Evolutionary conservation across 176 grass and related monocot genomes (phyloP).

Genomic region (Carex cristatella): DNA sequence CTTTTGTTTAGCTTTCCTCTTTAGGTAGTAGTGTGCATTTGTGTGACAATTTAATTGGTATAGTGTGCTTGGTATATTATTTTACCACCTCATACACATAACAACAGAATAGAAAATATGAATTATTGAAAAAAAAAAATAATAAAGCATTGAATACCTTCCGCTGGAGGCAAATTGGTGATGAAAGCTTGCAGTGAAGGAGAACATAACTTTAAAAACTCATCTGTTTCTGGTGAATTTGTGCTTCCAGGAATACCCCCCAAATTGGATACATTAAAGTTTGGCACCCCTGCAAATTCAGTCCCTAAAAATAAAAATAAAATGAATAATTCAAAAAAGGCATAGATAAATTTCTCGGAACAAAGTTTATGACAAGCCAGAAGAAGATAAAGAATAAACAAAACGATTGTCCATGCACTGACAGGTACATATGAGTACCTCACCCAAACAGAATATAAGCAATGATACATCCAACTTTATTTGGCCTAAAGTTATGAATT

Average conservation of each 20-base stretch:
- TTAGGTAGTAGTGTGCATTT: neutral
- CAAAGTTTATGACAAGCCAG: neutral
- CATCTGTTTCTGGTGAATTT: slow-evolving; percentile 50
- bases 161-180: slow-evolving; percentile 70
- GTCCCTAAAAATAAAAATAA: slow-evolving; percentile 38
- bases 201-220: slow-evolving; percentile 68
- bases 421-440: neutral
- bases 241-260: slow-evolving; percentile 32
- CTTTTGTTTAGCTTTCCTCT: no score
- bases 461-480: neutral
- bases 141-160: slow-evolving; percentile 38
- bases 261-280: slow-evolving; percentile 16
- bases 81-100: neutral
- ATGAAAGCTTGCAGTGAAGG: slow-evolving; percentile 48
- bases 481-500: neutral
- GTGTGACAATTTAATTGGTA: neutral
- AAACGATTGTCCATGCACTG: neutral
- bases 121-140: neutral
- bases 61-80: neutral
- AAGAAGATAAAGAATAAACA: neutral
- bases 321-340: neutral
- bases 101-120: neutral
- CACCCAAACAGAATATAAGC: slow-evolving; percentile 1
- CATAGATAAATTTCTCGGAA: neutral
- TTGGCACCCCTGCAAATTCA: slow-evolving; percentile 37